Conservation (phyloP, 768 basidiomycete genomes). For the Pulveroboletus sp. region DNA sequence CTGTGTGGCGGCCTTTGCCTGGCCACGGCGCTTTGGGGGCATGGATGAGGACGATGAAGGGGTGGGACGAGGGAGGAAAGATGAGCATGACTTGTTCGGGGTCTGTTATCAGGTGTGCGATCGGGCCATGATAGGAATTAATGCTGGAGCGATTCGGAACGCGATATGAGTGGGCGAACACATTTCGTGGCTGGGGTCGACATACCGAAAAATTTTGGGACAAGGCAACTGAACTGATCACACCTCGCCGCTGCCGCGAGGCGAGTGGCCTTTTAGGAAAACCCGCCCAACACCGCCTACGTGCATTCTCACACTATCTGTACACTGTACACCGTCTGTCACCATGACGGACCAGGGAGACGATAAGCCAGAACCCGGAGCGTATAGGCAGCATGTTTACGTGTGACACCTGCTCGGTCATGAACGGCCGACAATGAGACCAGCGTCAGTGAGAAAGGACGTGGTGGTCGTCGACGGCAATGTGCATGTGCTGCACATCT, state of each 20-base stretch:
- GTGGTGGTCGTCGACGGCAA: too few species aligned
- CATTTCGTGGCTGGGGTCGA: too few species aligned
- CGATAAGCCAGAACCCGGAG: too few species aligned
- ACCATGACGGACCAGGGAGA: too few species aligned
- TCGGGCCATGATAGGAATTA: constrained; percentile 33
- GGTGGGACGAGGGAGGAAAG: constrained; percentile 15
- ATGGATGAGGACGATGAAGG: constrained; percentile 2
- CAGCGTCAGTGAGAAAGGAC: too few species aligned
- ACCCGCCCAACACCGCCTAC: background rate
- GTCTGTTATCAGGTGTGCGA: constrained; percentile 29
- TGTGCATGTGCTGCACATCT: too few species aligned
- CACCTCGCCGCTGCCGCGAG: constrained; percentile 29
- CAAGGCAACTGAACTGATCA: background rate
- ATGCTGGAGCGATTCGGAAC: constrained; percentile 25
- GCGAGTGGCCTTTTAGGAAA: constrained; percentile 10
- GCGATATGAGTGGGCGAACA: background rate
- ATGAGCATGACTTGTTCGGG: constrained; percentile 25
- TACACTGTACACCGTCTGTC: too few species aligned
- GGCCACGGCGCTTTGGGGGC: constrained; percentile 31
- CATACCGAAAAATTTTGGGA: constrained; percentile 5
- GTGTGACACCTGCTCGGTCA: too few species aligned
- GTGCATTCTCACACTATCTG: constrained; percentile 1
- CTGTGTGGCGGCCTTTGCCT: background rate
- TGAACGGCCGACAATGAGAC: too few species aligned
- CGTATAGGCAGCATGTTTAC: too few species aligned